phyloP scores from a whole-genome alignment of 2,329 filamentous ascomycete species.

The Diaporthe destruens region DNA sequence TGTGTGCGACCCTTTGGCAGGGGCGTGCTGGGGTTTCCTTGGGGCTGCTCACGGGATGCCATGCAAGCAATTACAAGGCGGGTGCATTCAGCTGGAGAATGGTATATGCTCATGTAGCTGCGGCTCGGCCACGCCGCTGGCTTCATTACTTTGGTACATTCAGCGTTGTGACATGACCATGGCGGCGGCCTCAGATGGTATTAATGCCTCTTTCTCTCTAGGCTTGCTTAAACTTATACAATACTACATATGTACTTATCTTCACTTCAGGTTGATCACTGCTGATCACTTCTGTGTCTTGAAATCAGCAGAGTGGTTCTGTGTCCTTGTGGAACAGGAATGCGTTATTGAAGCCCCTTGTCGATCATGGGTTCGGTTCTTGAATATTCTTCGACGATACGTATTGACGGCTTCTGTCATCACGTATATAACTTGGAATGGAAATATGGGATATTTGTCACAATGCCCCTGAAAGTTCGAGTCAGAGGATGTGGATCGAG shows the following conservation, averaged over 20 bases:
- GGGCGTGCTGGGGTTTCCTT: neutral
- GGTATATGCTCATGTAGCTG: too few species aligned
- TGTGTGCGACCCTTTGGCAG: neutral
- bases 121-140: neutral
- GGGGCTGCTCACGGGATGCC: neutral
- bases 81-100: neutral
- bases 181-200: neutral
- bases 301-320: neutral
- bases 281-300: too few species aligned
- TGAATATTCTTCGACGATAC: neutral
- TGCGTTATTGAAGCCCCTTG: neutral
- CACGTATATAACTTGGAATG: neutral
- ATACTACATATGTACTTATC: too few species aligned
- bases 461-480: neutral
- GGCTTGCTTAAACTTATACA: too few species aligned
- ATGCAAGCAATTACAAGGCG: neutral
- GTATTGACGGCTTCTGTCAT: neutral
- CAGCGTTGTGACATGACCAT: neutral
- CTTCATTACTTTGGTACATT: neutral
- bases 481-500: neutral
- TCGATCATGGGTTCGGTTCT: neutral
- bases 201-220: neutral
- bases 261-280: too few species aligned
- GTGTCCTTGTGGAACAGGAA: neutral
- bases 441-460: neutral